A percentile compares a stretch with the other conserved stretches of the same genome.
phyloP scores from a whole-genome alignment of 495 filamentous ascomycete genomes.

The Hypoxylon crocopeplum region DNA sequence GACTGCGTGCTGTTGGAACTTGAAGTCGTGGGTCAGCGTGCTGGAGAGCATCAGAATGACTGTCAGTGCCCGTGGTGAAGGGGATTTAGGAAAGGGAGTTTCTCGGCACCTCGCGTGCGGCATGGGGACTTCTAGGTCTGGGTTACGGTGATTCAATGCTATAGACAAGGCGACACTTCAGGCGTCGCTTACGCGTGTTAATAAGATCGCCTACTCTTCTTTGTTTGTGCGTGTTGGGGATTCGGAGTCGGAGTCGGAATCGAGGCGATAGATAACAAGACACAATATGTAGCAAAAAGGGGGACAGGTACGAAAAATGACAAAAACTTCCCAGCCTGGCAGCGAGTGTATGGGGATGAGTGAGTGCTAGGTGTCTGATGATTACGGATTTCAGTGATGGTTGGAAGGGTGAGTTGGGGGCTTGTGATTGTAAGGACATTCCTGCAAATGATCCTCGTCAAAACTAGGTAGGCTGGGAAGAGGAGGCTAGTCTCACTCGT shows the following conservation, averaged over 20 bases:
- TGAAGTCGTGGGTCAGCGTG: neutral
- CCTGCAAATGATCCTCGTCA: no score
- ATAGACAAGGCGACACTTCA: constrained; percentile 4
- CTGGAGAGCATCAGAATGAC: constrained; percentile 5
- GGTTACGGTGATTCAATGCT: constrained; percentile 5
- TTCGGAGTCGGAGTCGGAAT: no score
- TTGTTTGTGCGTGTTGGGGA: constrained; percentile 5
- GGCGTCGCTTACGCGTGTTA: neutral
- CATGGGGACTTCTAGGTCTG: constrained; percentile 16
- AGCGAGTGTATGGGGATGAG: no score
- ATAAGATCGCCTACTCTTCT: neutral
- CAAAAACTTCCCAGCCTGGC: no score
- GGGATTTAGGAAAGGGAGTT: constrained; percentile 19
- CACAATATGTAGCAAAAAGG: neutral
- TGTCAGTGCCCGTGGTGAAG: constrained; percentile 1
- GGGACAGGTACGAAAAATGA: no score
- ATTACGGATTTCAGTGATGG: no score
- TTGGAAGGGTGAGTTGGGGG: no score
- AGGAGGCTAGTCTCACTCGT: no score
- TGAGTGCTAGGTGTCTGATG: no score
- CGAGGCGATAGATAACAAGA: neutral
- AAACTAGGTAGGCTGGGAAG: no score
- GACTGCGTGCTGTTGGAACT: neutral
- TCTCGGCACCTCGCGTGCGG: neutral
- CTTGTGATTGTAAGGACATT: no score